Percentiles rank a stretch among this genome's conserved stretches.
Conservation (phyloP, 1,139 yeast species). For the Taphrina pruni region DNA sequence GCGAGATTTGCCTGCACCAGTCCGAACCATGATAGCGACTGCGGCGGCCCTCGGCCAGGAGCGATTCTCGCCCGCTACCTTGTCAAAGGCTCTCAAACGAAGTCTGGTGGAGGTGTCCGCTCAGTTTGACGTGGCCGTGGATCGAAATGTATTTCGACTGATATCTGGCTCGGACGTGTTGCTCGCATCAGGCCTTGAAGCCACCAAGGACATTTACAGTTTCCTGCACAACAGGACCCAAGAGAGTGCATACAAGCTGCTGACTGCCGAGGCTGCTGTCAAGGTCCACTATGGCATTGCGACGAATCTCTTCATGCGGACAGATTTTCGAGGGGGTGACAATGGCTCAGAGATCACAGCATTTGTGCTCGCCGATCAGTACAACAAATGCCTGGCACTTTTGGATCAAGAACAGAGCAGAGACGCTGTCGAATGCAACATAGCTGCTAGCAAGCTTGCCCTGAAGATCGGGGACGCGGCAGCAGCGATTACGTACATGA, state of each 20-base stretch:
- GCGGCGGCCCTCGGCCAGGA: conserved; percentile 25
- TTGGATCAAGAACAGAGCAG: background rate
- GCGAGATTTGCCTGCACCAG: background rate
- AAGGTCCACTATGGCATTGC: conserved; percentile 19
- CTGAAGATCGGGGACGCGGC: conserved; percentile 2
- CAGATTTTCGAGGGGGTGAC: conserved; percentile 2
- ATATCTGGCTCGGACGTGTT: conserved; percentile 5
- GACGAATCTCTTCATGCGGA: background rate
- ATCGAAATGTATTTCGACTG: conserved; percentile 5
- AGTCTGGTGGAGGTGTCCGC: background rate
- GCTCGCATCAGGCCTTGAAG: no score
- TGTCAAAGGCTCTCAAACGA: background rate
- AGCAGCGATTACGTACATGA: background rate
- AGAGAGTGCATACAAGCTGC: conserved; percentile 19
- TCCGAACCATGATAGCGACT: background rate
- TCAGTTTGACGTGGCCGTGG: conserved; percentile 15
- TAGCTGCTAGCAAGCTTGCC: conserved; percentile 9
- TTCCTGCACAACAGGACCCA: conserved; percentile 24
- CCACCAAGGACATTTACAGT: background rate
- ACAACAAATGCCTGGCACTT: conserved; percentile 1
- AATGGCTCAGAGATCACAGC: background rate
- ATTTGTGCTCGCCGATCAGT: conserved; percentile 17
- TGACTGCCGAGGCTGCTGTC: background rate
- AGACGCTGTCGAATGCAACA: conserved; percentile 12
- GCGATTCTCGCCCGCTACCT: conserved; percentile 1